Base-by-base conservation (phyloP, 768 basidiomycete genomes). In the Suillus occidentalis region DNA sequence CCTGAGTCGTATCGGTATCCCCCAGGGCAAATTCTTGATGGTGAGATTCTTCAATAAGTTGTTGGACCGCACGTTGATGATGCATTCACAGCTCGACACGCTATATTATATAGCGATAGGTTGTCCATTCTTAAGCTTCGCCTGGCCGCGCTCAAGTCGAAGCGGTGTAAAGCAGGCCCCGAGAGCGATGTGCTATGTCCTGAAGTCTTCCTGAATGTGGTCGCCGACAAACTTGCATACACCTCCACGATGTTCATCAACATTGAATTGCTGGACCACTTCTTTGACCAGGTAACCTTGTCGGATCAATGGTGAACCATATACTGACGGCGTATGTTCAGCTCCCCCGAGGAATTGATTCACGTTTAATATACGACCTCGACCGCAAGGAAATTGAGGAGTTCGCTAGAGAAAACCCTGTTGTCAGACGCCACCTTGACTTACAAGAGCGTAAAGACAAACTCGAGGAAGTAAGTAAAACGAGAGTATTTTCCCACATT, bases 241-340 rank as follows among this genome's bases (percentile, higher is more conserved):
- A 99, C 97, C 0, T 94, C 95, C 3, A 88, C 96, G 3, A 94
- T 98, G 91, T 99, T 99, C 77, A 97, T 99, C 83, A 97, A 95
- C 79, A 97, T 99, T 65, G 97, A 99, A 75, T 83, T 99, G 12
- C 85, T 99, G 2, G 96, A 97, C 71, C 96, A 98, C 70, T 99
- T 99, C 84, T 99, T 99, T 83, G 97, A 99, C 72, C 94, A 97
- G 83, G 94, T 92, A 69, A 52, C 84, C 73, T 25, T 34, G 40
- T 28, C 40, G 28, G 25, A n/a, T 8, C n/a, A 4, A 16, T 55
- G 63, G 25, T 42, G 25, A 25, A 13, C 16, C 18, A 43, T 65
- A 10, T 61, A 39, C 31, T 65, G 22, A 40, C 37, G 49, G n/a
- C 63, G n/a, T 2, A 40, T 14, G 37, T 64, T 7, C 66, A 97